Evolutionary conservation across 2,329 filamentous ascomycete species (phyloP).

Genomic region (Colletotrichum plurivorum): DNA sequence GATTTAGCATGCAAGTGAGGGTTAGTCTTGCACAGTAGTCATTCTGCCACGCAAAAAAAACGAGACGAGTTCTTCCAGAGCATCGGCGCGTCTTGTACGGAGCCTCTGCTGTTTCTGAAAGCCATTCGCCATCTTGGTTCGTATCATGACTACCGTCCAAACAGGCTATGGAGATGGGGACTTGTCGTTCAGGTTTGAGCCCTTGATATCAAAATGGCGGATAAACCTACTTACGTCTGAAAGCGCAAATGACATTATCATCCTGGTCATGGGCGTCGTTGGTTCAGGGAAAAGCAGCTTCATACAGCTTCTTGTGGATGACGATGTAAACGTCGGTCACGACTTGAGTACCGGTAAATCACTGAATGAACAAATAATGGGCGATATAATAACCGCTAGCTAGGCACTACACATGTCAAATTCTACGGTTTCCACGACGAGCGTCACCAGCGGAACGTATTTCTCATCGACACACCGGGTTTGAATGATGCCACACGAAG

Average conservation of each 20-base stretch:
- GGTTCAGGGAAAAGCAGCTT: constrained; percentile 50
- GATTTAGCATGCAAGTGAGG: too few species aligned
- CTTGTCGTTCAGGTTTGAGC: too few species aligned
- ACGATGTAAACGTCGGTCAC: constrained; percentile 43
- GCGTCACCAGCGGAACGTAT: constrained; percentile 37
- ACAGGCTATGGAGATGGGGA: too few species aligned
- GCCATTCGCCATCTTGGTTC: too few species aligned
- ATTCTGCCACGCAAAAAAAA: too few species aligned
- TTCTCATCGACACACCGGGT: constrained; percentile 58
- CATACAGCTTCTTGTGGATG: constrained; percentile 41
- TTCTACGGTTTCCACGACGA: neutral
- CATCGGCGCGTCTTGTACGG: too few species aligned
- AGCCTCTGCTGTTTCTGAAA: too few species aligned
- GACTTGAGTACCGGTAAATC: neutral
- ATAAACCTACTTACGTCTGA: neutral
- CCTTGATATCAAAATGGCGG: too few species aligned
- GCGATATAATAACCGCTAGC: neutral
- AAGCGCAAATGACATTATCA: neutral
- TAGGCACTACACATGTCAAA: neutral
- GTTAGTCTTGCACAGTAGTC: too few species aligned
- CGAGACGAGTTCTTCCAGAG: too few species aligned
- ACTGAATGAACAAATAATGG: neutral
- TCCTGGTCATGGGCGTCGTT: constrained; percentile 38
- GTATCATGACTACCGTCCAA: too few species aligned
- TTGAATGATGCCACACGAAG: constrained; percentile 57